phyloP scores from a whole-genome alignment of 2,329 filamentous ascomycete genomes.

The Stagonosporopsis tanaceti region DNA sequence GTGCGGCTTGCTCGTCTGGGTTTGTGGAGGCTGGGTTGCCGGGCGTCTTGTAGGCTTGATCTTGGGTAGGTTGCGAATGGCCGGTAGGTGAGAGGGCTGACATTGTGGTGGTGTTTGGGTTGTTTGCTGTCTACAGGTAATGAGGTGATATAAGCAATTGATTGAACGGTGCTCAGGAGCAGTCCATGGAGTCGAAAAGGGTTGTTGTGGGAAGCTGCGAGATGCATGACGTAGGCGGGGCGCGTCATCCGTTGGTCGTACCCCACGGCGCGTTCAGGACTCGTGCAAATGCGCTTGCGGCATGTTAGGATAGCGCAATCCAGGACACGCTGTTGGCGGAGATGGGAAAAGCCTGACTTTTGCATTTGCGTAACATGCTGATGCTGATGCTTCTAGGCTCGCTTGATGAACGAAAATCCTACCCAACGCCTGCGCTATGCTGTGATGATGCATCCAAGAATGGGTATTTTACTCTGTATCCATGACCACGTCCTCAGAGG shows the following conservation, averaged over 20 bases:
- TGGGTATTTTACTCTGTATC: constrained; percentile 31
- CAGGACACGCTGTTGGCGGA: constrained; percentile 2
- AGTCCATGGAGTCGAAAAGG: not conserved
- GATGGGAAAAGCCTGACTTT: constrained; percentile 6
- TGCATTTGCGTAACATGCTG: constrained; percentile 18
- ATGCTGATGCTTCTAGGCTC: not conserved
- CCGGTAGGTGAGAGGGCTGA: constrained; percentile 52
- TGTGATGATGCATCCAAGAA: constrained; percentile 15
- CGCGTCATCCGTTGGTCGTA: constrained; percentile 33
- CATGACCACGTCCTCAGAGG: constrained; percentile 38
- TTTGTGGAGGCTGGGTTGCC: constrained; percentile 56
- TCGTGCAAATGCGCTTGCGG: constrained; percentile 18
- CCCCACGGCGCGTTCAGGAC: constrained; percentile 21
- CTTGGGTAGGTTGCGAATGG: constrained; percentile 54
- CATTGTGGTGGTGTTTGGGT: constrained; percentile 36
- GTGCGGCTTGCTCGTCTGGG: constrained; percentile 48
- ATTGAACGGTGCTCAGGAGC: not conserved
- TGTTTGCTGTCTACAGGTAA: not conserved
- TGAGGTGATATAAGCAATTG: not conserved
- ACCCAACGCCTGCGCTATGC: constrained; percentile 50
- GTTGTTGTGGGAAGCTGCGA: constrained; percentile 10
- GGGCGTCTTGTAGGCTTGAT: constrained; percentile 56
- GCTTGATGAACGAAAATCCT: constrained; percentile 1
- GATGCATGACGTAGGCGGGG: constrained; percentile 44
- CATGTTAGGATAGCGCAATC: constrained; percentile 19